A percentile compares a stretch with the other conserved stretches of the same genome.
Evolutionary conservation across 257 asterid genomes (phyloP).

Genomic region (Solanum phureja): DNA sequence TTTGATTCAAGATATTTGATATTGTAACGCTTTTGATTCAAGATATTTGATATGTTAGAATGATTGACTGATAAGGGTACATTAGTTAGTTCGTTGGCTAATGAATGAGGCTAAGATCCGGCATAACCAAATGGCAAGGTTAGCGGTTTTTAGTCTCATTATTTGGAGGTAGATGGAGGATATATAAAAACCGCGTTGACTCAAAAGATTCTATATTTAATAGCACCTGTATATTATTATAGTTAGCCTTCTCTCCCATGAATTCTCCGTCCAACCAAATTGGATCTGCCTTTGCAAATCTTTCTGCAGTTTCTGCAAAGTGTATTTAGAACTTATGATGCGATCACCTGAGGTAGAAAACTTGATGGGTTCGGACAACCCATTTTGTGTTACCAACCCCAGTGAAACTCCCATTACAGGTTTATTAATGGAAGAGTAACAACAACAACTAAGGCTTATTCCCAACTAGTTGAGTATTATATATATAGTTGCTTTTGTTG

Average conservation of each 20-base stretch:
- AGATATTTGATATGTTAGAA: neutral
- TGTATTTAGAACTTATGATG: neutral
- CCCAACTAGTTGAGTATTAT: neutral
- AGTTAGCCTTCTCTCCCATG: neutral
- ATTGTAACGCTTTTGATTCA: neutral
- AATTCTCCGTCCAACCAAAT: neutral
- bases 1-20: neutral
- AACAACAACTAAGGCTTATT: neutral
- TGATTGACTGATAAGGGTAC: neutral
- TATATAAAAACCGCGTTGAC: neutral
- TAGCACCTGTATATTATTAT: neutral
- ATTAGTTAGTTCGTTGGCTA: neutral
- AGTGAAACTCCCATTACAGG: neutral
- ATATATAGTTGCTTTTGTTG: neutral
- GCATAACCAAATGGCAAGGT: neutral
- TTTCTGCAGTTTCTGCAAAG: neutral
- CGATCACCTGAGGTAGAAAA: neutral
- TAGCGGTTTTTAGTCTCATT: neutral
- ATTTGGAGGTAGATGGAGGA: neutral
- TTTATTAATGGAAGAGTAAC: neutral
- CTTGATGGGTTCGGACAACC: neutral
- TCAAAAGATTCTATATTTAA: neutral
- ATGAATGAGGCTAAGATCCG: neutral
- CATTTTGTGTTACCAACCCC: neutral
- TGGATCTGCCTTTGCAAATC: neutral